Evolutionary conservation across 768 basidiomycete species (phyloP).

Genomic region (Lactarius hatsudake): DNA sequence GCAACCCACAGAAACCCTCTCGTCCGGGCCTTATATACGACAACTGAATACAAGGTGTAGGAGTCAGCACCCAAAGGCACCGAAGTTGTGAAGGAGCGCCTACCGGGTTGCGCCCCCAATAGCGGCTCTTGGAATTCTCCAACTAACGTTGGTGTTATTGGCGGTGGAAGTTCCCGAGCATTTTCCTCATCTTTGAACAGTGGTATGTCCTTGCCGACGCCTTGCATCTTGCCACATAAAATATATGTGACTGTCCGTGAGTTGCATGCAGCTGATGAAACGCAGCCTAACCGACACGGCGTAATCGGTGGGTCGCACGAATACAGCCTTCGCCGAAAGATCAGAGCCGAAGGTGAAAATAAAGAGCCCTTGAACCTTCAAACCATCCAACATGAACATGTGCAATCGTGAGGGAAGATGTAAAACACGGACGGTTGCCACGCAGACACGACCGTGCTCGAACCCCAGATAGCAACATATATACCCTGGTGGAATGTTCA

Average conservation of each 20-base stretch:
- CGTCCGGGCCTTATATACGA: not conserved
- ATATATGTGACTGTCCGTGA: not conserved
- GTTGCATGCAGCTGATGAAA: not conserved
- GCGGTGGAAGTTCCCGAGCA: not conserved
- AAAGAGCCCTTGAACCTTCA: conserved; percentile 1
- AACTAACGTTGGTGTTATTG: not conserved
- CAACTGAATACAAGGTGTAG: not conserved
- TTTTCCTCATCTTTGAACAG: conserved; percentile 9
- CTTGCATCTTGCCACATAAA: not conserved
- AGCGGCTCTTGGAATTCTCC: too few relatives aligned
- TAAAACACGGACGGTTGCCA: conserved; percentile 11
- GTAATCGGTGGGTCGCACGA: not conserved
- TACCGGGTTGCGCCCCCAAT: not conserved
- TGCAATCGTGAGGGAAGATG: not conserved
- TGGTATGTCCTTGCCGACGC: conserved; percentile 2
- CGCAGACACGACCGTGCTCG: conserved; percentile 12
- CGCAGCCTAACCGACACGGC: not conserved
- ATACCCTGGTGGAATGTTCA: not conserved
- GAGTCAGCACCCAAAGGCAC: not conserved
- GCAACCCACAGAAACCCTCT: conserved; percentile 7
- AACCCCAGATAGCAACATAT: conserved; percentile 8
- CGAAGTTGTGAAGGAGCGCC: not conserved
- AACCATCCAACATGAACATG: not conserved
- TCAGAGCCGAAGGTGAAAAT: conserved; percentile 9
- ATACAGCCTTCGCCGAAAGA: not conserved